Conservation (phyloP, 2,329 filamentous ascomycete species). For the Pyricularia sp. region DNA sequence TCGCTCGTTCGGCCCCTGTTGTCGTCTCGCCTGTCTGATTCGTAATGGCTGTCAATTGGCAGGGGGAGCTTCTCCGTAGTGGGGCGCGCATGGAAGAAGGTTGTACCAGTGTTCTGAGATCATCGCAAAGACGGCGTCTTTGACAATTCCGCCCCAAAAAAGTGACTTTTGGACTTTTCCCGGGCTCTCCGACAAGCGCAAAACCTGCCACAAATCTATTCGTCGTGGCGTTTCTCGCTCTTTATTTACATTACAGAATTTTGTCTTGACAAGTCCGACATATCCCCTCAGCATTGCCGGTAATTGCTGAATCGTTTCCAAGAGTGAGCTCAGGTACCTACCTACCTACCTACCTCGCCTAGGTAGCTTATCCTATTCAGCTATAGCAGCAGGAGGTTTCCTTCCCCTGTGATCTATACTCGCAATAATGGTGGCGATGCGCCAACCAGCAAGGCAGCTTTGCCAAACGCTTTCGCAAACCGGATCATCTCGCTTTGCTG, state of each 20-base stretch:
- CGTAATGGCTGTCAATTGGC: conserved; percentile 4
- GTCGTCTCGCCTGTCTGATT: not conserved
- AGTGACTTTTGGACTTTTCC: not conserved
- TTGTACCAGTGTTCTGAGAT: not conserved
- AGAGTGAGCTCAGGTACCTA: not conserved
- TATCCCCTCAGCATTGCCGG: not conserved
- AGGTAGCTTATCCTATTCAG: not conserved
- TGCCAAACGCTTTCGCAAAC: conserved; percentile 19
- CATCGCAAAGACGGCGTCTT: not conserved
- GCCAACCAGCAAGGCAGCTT: conserved; percentile 27
- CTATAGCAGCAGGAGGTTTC: not conserved
- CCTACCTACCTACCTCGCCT: not conserved
- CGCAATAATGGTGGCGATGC: conserved; percentile 25
- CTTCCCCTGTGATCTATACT: not conserved
- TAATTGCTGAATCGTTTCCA: not conserved
- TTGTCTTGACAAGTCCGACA: not conserved
- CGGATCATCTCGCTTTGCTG: conserved; percentile 15
- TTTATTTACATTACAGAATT: not conserved
- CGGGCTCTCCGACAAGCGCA: not conserved
- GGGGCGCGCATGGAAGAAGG: not conserved
- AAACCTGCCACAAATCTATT: not conserved
- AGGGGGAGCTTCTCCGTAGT: not conserved
- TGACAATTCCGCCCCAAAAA: not conserved
- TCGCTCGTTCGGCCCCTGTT: not conserved
- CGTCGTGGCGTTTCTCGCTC: not conserved